Evolutionary conservation across 345 rosid genomes (phyloP).

Genomic region (Hibiscus trionum): DNA sequence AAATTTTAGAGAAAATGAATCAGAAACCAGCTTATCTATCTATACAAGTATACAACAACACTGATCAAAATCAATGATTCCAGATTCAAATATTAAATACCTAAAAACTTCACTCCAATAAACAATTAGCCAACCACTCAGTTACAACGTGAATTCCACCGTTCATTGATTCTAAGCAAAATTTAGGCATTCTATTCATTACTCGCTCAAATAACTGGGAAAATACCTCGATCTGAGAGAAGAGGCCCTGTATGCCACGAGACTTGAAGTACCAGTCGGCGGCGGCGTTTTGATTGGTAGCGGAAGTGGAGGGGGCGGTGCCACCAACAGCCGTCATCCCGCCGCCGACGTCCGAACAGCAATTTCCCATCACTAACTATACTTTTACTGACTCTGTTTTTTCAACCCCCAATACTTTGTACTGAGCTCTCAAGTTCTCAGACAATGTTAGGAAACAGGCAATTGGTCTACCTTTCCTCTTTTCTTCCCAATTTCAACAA

Average conservation of each 20-base stretch:
- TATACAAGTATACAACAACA: neutral
- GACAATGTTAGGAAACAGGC: neutral
- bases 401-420: neutral
- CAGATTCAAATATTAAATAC: neutral
- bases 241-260: constrained; percentile 59
- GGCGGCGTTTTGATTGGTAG: constrained; percentile 52
- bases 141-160: too few species aligned
- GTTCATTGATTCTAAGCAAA: neutral
- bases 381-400: neutral
- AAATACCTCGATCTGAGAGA: constrained; percentile 81
- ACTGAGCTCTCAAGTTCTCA: neutral
- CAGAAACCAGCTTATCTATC: neutral
- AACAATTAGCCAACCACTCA: neutral
- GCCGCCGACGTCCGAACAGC: constrained; percentile 71
- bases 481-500: neutral
- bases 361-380: constrained; percentile 60
- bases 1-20: neutral
- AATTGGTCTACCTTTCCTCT: neutral
- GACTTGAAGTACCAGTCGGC: constrained; percentile 52
- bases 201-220: neutral
- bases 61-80: neutral
- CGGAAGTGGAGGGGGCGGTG: constrained; percentile 25
- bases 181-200: neutral
- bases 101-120: neutral
- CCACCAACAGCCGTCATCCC: constrained; percentile 57